Evolutionary conservation across 2,329 filamentous ascomycete species (phyloP).

Genomic region (Xylaria sp.): DNA sequence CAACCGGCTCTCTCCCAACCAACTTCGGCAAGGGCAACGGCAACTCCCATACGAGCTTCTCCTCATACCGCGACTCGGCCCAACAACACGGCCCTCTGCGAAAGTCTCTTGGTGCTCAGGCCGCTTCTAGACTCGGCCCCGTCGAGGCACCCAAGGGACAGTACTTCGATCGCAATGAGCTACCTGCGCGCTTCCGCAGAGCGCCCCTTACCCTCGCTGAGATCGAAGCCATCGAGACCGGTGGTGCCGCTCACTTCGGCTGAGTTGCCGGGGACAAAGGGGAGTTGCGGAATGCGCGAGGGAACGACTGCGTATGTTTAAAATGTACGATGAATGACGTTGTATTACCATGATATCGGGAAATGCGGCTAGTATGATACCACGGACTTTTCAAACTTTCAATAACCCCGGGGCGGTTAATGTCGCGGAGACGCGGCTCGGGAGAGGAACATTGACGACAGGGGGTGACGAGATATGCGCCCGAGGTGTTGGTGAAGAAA

Average conservation of each 20-base stretch:
- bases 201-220: constrained; percentile 79
- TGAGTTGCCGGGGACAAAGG: constrained; percentile 46
- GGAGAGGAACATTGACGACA: constrained; percentile 19
- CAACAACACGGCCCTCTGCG: constrained; percentile 81
- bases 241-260: constrained; percentile 74
- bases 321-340: constrained; percentile 37
- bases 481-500: not conserved
- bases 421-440: constrained; percentile 11
- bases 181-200: constrained; percentile 84
- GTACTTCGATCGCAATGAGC: constrained; percentile 88
- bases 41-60: constrained; percentile 71
- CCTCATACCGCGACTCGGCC: constrained; percentile 79
- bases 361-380: constrained; percentile 23
- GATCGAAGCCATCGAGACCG: constrained; percentile 96
- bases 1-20: constrained; percentile 70
- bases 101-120: constrained; percentile 62
- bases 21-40: constrained; percentile 57
- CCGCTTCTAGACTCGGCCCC: constrained; percentile 77
- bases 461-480: not conserved
- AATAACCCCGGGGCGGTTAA: constrained; percentile 13
- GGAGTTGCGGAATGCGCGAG: constrained; percentile 2
- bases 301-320: constrained; percentile 26
- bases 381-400: constrained; percentile 5
- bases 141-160: constrained; percentile 76
- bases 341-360: constrained; percentile 35